A percentile compares a stretch with the other conserved stretches of the same genome.
Evolutionary conservation across 331 rosid species (phyloP).

Genomic region (Arachis monticola): DNA sequence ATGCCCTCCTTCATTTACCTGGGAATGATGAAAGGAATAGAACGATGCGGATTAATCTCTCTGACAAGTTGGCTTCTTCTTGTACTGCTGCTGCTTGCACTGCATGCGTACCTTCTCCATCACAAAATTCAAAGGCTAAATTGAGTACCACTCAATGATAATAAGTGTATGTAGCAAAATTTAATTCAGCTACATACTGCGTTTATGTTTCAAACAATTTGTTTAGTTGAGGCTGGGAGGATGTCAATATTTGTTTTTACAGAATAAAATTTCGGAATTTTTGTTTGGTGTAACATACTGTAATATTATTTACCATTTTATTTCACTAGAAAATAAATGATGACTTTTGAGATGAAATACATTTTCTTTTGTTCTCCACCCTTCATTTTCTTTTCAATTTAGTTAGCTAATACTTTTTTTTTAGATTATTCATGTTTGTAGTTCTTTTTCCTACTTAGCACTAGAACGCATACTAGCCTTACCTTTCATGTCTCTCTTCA

Average conservation of each 20-base stretch:
- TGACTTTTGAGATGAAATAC: conserved; percentile 13
- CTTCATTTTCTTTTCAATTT: not conserved
- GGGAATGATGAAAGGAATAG: conserved; percentile 68
- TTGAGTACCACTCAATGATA: conserved; percentile 41
- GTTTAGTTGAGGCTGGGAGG: conserved; percentile 25
- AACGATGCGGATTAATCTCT: conserved; percentile 68
- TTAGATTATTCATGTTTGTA: not conserved
- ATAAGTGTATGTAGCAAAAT: conserved; percentile 29
- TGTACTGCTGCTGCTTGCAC: conserved; percentile 52
- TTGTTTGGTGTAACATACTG: conserved; percentile 25
- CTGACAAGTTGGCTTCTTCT: conserved; percentile 50
- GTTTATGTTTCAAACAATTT: conserved; percentile 19
- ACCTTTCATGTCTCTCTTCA: not conserved
- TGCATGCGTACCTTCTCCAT: conserved; percentile 36
- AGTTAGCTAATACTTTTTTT: not conserved
- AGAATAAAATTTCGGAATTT: conserved; percentile 38
- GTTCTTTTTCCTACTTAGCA: not conserved
- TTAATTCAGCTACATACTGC: not conserved
- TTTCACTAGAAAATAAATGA: conserved; percentile 24
- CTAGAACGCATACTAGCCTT: not conserved
- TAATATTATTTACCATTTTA: conserved; percentile 16
- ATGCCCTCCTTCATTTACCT: conserved; percentile 92
- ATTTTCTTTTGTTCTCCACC: conserved; percentile 7
- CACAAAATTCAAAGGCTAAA: conserved; percentile 41
- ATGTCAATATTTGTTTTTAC: conserved; percentile 18